Percentiles rank a stretch among this genome's conserved stretches.
These are phyloP conservation scores for Rhamnella rubrinervis DNA, from an alignment of 331 rosid genomes.

Conservation along the genomic window DNA sequence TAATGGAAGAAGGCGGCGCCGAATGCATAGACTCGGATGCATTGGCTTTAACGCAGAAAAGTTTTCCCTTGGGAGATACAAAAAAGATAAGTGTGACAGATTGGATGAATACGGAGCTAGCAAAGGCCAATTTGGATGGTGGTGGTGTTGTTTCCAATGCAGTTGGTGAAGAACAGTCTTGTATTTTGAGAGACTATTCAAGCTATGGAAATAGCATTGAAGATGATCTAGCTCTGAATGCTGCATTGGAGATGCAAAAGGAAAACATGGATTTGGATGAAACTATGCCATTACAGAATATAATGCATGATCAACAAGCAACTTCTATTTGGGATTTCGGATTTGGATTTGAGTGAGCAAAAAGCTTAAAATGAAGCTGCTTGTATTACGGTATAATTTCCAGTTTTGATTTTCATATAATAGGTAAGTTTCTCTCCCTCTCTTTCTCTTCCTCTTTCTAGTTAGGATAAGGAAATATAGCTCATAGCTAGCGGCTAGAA, in stretches of 20 bases:
- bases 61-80: slow-evolving; percentile 1
- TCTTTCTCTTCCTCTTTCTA: no score
- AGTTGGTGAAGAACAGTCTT: background rate
- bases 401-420: no score
- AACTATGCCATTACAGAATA: slow-evolving; percentile 1
- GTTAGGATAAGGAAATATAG: no score
- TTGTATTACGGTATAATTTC: no score
- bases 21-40: background rate
- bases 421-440: no score
- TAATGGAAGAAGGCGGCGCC: background rate
- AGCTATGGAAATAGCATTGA: slow-evolving; percentile 33
- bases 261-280: slow-evolving; percentile 14
- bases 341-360: slow-evolving; percentile 2
- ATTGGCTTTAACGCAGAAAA: background rate
- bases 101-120: slow-evolving; percentile 41
- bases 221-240: slow-evolving; percentile 29
- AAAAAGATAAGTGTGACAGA: slow-evolving; percentile 26
- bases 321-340: slow-evolving; percentile 70
- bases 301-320: slow-evolving; percentile 19
- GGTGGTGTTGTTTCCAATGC: background rate
- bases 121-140: slow-evolving; percentile 20
- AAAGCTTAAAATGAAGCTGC: no score
- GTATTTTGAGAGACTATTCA: slow-evolving; percentile 10
- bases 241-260: slow-evolving; percentile 25
- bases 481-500: no score